Conservation (phyloP, 179 eudicot genomes). For the Spergularia azorica region DNA sequence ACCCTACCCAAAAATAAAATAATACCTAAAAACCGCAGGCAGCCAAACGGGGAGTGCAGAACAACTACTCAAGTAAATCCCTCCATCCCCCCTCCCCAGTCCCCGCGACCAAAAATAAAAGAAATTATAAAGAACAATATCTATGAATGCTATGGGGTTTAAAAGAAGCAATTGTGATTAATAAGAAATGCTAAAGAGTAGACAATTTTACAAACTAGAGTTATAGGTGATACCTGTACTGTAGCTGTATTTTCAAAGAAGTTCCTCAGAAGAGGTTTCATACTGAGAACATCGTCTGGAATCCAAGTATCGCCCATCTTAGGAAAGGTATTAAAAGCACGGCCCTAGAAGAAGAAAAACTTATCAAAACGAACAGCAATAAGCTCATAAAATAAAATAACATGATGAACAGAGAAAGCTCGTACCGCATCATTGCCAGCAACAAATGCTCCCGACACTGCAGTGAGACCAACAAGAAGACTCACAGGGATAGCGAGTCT, state of each 20-base stretch:
- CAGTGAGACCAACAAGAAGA: constrained; percentile 88
- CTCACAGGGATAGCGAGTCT: constrained; percentile 79
- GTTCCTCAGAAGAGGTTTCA: constrained; percentile 85
- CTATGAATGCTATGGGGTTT: no score
- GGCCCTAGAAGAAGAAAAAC: constrained; percentile 54
- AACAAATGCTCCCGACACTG: constrained; percentile 94
- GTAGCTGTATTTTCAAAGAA: constrained; percentile 91
- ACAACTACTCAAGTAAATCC: background rate
- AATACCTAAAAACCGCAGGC: no score
- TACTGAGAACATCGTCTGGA: constrained; percentile 78
- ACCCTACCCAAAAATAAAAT: no score
- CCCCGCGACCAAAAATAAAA: no score
- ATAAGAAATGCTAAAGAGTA: background rate
- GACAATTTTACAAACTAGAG: constrained; percentile 5
- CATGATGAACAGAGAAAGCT: constrained; percentile 12
- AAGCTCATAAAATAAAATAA: background rate
- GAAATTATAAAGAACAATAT: no score
- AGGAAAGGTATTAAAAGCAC: constrained; percentile 88
- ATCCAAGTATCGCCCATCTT: constrained; percentile 97
- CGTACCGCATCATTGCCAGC: constrained; percentile 98
- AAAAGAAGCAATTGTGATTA: no score
- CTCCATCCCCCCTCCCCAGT: no score
- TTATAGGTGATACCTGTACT: constrained; percentile 58
- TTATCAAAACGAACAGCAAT: background rate
- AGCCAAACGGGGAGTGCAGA: background rate